A percentile compares a stretch with the other conserved stretches of the same genome.
phyloP scores from a whole-genome alignment of 208 protist species.

The Trichomonas tenax region DNA sequence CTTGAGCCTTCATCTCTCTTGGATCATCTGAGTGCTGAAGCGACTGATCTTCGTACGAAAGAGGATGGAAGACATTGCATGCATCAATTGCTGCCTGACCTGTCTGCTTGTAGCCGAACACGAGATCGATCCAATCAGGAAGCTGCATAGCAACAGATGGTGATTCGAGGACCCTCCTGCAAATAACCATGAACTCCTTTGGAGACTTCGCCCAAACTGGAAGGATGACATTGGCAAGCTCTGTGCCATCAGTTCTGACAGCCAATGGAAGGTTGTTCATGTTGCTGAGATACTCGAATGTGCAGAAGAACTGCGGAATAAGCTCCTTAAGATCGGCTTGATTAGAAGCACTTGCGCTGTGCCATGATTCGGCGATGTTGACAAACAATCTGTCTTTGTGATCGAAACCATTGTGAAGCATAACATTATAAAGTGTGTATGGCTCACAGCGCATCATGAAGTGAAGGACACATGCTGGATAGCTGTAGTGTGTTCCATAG shows the following conservation, averaged over 20 bases:
- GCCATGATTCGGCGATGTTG: background rate
- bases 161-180: background rate
- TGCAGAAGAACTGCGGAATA: slow-evolving; percentile 51
- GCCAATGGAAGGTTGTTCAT: slow-evolving; percentile 37
- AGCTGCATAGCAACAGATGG: background rate
- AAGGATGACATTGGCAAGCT: slow-evolving; percentile 24
- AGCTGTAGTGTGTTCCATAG: background rate
- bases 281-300: slow-evolving; percentile 42
- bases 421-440: background rate
- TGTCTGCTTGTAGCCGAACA: slow-evolving; percentile 52
- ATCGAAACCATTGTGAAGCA: background rate
- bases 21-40: background rate
- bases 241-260: slow-evolving; percentile 24
- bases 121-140: slow-evolving; percentile 23
- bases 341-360: background rate
- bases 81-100: slow-evolving; percentile 28
- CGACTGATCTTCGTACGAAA: background rate
- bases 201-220: background rate
- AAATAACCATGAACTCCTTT: background rate
- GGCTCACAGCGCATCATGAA: background rate
- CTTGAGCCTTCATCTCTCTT: background rate
- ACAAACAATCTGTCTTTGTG: background rate
- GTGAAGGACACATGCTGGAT: background rate
- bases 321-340: slow-evolving; percentile 32
- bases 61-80: background rate